Evolutionary conservation across 2,329 filamentous ascomycete genomes (phyloP), one percentile per base, ranked within the genome.

Genomic region (Venturia oleaginea): DNA sequence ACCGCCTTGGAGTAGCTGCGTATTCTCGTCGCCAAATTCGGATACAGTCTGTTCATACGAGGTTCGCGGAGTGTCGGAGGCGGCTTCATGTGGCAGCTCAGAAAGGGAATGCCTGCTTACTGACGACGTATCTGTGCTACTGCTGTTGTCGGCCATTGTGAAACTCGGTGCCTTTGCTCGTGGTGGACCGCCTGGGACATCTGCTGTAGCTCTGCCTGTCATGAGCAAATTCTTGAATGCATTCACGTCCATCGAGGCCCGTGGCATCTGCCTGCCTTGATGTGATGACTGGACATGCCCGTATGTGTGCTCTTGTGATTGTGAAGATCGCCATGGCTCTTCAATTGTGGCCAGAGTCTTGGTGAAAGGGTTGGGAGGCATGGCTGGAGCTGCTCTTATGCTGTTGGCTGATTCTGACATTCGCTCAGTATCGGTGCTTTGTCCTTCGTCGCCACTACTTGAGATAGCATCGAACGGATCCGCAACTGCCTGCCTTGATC

Each of bases 201-300:
- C 69, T 67, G 71, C 74, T 66, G 72, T 81, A 42, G 83, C 72
- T 69, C 86, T 84, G 24, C 90, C 90, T 0, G 89, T 94, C 77
- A 94, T 80, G 59, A 94, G 80, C 66, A 94, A 76, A 66, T 87
- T 83, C 71, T 86, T 87, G 76, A 94, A 94, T 8, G 89, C 86
- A 71, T 91, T 86, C 0, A 93, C 90, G 71, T 94, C 89, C 67
- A 93, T 75, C 0, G 84, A 81, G 43, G 72, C 73, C 71, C 72
- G 76, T 59, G 69, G 67, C 65, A 43, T n/a, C 4, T 2, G n/a
- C 32, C 64, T 27, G 6, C 64, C 59, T 30, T 8, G 11, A 19
- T 68, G 69, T 68, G 69, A 67, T 66, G 64, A 51, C n/a, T 67
- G 57, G 62, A 66, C 60, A 64, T 69, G 70, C 66, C 72, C 69